Percentiles rank a stretch among this genome's conserved stretches.
phyloP scores from a whole-genome alignment of 2,329 filamentous ascomycete species.

The Aspergillus nomiae region DNA sequence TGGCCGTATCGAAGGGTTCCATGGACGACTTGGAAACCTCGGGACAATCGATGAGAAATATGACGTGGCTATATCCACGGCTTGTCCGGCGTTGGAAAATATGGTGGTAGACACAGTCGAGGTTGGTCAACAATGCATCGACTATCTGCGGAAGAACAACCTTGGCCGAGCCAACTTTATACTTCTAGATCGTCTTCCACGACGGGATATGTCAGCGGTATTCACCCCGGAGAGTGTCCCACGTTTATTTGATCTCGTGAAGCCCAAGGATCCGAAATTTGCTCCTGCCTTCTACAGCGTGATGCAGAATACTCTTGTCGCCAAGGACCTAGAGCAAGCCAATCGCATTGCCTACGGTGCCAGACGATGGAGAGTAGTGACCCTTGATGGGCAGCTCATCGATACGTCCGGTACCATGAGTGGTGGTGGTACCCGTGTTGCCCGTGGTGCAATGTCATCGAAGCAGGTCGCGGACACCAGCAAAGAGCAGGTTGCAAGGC shows the following conservation, averaged over 20 bases:
- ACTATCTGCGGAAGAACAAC: constrained; percentile 96
- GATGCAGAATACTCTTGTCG: constrained; percentile 91
- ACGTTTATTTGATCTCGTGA: constrained; percentile 88
- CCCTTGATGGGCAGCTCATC: constrained; percentile 90
- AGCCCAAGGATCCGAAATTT: constrained; percentile 84
- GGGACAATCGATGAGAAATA: constrained; percentile 92
- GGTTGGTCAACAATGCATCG: constrained; percentile 95
- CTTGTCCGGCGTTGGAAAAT: constrained; percentile 87
- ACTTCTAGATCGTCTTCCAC: constrained; percentile 81
- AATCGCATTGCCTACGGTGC: constrained; percentile 96
- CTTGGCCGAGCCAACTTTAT: constrained; percentile 97
- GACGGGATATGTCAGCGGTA: constrained; percentile 75
- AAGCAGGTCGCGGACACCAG: constrained; percentile 85
- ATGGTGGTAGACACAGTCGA: constrained; percentile 97
- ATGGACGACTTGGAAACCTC: constrained; percentile 90
- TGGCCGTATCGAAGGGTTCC: constrained; percentile 94
- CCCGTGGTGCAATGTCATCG: constrained; percentile 93
- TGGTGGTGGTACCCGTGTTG: constrained; percentile 87
- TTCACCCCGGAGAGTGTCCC: constrained; percentile 90
- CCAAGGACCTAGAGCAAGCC: constrained; percentile 88
- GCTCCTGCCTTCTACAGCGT: constrained; percentile 92
- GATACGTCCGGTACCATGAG: constrained; percentile 99
- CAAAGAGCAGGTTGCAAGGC: constrained; percentile 83
- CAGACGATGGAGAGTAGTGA: constrained; percentile 93
- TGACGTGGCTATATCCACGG: constrained; percentile 97